Evolutionary conservation across 2,329 filamentous ascomycete genomes (phyloP), one percentile per base, ranked within the genome.

Genomic region (Tolypocladium ophioglossoides): DNA sequence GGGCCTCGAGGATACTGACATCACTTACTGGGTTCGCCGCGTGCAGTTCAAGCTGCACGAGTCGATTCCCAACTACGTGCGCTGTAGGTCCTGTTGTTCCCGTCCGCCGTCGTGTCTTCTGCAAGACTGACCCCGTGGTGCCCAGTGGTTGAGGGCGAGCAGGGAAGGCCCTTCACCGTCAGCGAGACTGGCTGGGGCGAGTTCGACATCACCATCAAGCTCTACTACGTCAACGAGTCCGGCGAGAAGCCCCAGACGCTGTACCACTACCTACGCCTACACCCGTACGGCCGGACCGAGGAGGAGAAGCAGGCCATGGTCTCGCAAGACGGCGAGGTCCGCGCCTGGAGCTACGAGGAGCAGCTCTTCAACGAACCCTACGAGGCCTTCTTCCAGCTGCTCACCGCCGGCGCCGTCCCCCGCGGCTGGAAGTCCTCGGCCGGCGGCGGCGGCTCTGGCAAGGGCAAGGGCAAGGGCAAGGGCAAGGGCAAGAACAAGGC

Each of bases 31-130:
- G 91, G 79, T 97, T 61, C 89, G 92, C 55, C 92, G 95, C 64
- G 92, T 99, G 1, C 91, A 96, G 69, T 99, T 99, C 75, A 97
- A 97, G 71, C 83, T 99, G 18, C 92, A 96, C 77, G 91, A 97
- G 71, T 96, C 92, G 11, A 97, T 96, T 68, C 85, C 90, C 32
- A 95, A 96, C 70, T 88, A 88, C 55, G 80, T 94, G 24, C 87
- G 94, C 62, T 95, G 82, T 81, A 69, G 57, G 78, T 70, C 39
- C 61, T 58, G 35, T 22, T 30, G 38, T 39, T 12, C 44, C 16
- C 54, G 7, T 20, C 24, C 37, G 39, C 30, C 12, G 6, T 16
- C 22, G 27, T 6, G n/a, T n/a, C 30, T 8, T 14, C 16, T 30
- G n/a, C 20, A 18, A 34, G 18, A 20, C 44, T 48, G 44, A 48